A percentile compares a stretch with the other conserved stretches of the same genome.
These are phyloP conservation scores for Sesbania bispinosa DNA, from an alignment of 306 rosid species.

Conservation along the genomic window DNA sequence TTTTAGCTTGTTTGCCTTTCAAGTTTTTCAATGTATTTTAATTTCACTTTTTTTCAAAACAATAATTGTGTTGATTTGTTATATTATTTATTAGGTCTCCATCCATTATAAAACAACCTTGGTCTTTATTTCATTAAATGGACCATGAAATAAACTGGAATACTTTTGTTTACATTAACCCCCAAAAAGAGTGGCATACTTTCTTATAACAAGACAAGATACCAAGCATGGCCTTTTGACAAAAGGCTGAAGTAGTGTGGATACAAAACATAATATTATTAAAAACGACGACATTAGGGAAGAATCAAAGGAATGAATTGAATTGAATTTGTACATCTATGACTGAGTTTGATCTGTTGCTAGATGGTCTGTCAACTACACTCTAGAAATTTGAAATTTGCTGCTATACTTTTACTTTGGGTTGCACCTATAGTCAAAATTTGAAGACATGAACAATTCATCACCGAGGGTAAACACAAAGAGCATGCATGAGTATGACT, in stretches of 20 bases:
- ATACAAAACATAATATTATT: too few relatives aligned
- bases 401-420: neutral
- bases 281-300: too few relatives aligned
- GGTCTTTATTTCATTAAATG: neutral
- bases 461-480: neutral
- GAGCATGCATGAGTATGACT: too few relatives aligned
- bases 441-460: neutral
- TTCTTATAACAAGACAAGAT: neutral
- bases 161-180: neutral
- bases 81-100: too few relatives aligned
- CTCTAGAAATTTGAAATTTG: neutral
- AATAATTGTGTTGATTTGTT: too few relatives aligned
- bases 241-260: neutral
- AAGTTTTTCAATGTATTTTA: too few relatives aligned
- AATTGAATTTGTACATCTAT: slow-evolving; percentile 26
- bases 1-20: too few relatives aligned
- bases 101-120: too few relatives aligned
- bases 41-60: too few relatives aligned
- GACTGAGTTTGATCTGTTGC: neutral
- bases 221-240: neutral
- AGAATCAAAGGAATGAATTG: slow-evolving; percentile 31
- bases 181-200: neutral
- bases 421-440: neutral
- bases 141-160: neutral
- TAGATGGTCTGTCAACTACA: slow-evolving; percentile 19